Percentiles rank a stretch among this genome's conserved stretches.
These are phyloP conservation scores for Yamadazyma olivae DNA, from an alignment of 805 yeast species.

Conservation along the genomic window DNA sequence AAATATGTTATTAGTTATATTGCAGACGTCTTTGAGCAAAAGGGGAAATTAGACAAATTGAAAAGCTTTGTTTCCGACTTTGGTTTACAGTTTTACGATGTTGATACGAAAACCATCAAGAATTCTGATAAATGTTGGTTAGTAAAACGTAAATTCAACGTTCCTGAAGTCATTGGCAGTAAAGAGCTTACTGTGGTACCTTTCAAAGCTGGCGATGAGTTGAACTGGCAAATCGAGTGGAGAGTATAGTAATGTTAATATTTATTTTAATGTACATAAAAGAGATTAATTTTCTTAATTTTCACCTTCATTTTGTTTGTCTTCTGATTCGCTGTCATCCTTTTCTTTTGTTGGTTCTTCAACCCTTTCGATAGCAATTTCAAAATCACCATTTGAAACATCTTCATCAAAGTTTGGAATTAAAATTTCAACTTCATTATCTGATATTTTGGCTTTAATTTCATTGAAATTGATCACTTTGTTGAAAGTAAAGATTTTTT, in stretches of 20 bases:
- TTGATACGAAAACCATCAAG: conserved; percentile 40
- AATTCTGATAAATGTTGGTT: conserved; percentile 46
- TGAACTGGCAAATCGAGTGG: conserved; percentile 80
- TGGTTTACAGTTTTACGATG: conserved; percentile 69
- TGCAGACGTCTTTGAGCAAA: conserved; percentile 79
- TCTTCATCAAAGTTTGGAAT: conserved; percentile 34
- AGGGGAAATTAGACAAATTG: conserved; percentile 60
- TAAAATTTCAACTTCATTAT: conserved; percentile 40
- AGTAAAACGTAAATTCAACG: conserved; percentile 47
- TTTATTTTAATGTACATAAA: conserved; percentile 4
- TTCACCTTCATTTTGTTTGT: not conserved
- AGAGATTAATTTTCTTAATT: not conserved
- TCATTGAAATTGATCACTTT: conserved; percentile 34
- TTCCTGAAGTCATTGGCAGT: conserved; percentile 58
- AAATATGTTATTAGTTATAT: conserved; percentile 75
- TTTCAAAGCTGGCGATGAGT: conserved; percentile 75
- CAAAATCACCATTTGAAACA: conserved; percentile 15
- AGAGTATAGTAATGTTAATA: conserved; percentile 13
- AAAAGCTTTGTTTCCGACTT: conserved; percentile 71
- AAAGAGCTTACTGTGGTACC: conserved; percentile 62
- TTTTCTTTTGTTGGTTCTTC: conserved; percentile 1
- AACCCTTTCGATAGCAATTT: conserved; percentile 21
- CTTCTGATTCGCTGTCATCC: not conserved
- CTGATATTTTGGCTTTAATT: conserved; percentile 36
- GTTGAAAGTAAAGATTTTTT: conserved; percentile 41